Evolutionary conservation across 768 basidiomycete species (phyloP), one percentile per base, ranked within the genome.

Genomic region (Boletus pseudopeckii): DNA sequence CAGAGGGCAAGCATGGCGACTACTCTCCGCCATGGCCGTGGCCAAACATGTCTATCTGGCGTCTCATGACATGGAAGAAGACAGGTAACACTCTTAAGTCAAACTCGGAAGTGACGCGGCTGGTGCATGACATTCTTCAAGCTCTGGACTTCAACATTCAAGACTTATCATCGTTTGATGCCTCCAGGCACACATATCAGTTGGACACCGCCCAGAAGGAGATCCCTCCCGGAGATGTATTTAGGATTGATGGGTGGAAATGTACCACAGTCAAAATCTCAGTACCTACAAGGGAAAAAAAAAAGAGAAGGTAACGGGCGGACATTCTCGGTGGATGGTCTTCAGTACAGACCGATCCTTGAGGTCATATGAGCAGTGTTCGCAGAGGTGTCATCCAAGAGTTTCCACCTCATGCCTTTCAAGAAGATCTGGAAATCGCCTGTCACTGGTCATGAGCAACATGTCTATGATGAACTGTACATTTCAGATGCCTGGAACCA

Each of bases 241-340:
- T 22, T 22, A 3, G 22, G 22, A 22, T 22, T 3, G 22, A 22
- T 3, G 22, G 22, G 22, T 22, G 22, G 22, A 22, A 22, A 22
- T 22, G 22, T 22, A 22, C 22, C 22, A 22, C 22, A 3, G 22
- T 22, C 22, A 3, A 22, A 22, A 22, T 22, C 22, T 22, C 22
- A 22, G 22, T 22, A 6, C 50, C 46, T 0, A 52, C 50, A 1
- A 39, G 47, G 32, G 46, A 52, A 17, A 52, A 48, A n/a, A n/a
- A 39, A 32, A 20, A n/a, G 1, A 1, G 15, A 11, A 14, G 55
- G 55, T 0, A 59, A 59, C 3, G 54, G 66, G 1, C 18, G 59
- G 11, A 36, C 28, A 0, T 70, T 72, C 48, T n/a, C 47, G 0
- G 48, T 74, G 2, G 60, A 67, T 1, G 73, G 68, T 0, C 55